These are phyloP conservation scores for Suhomyces sp. DNA, from an alignment of 805 yeast genomes.

Conservation along the genomic window DNA sequence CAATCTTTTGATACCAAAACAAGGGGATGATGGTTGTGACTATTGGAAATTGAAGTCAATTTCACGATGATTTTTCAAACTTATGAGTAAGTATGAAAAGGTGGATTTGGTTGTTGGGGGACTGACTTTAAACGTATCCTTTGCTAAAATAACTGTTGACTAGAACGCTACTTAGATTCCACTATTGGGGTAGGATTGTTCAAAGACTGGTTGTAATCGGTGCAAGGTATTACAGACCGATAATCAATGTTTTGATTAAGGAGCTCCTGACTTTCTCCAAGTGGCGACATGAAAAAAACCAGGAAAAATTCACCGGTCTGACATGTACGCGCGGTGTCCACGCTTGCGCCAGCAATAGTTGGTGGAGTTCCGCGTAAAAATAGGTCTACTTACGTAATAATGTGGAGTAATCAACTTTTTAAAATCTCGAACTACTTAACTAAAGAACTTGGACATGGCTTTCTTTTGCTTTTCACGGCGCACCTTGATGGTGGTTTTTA, in stretches of 20 bases:
- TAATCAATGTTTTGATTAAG: conserved; percentile 4
- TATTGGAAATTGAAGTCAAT: neutral
- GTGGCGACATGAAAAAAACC: conserved; percentile 5
- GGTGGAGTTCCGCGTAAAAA: neutral
- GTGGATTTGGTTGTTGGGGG: conserved; percentile 1
- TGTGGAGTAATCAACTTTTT: conserved; percentile 1
- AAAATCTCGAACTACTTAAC: neutral
- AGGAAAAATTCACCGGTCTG: conserved; percentile 2
- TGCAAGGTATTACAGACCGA: conserved; percentile 1
- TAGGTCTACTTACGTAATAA: neutral
- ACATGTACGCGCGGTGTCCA: neutral
- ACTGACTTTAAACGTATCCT: conserved; percentile 2
- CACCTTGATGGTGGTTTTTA: conserved; percentile 49
- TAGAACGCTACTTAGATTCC: conserved; percentile 1
- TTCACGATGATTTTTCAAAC: neutral
- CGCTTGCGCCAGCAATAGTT: neutral
- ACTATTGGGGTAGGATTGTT: conserved; percentile 1
- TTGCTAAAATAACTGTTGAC: conserved; percentile 2
- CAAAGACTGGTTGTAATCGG: conserved; percentile 1
- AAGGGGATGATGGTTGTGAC: neutral
- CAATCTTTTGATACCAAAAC: neutral
- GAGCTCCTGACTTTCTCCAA: conserved; percentile 1
- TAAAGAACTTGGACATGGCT: conserved; percentile 69
- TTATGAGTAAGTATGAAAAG: neutral
- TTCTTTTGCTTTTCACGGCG: conserved; percentile 67